Evolutionary conservation across 768 basidiomycete species (phyloP), one percentile per base, ranked within the genome.

Genomic region (Saitozyma sp.): DNA sequence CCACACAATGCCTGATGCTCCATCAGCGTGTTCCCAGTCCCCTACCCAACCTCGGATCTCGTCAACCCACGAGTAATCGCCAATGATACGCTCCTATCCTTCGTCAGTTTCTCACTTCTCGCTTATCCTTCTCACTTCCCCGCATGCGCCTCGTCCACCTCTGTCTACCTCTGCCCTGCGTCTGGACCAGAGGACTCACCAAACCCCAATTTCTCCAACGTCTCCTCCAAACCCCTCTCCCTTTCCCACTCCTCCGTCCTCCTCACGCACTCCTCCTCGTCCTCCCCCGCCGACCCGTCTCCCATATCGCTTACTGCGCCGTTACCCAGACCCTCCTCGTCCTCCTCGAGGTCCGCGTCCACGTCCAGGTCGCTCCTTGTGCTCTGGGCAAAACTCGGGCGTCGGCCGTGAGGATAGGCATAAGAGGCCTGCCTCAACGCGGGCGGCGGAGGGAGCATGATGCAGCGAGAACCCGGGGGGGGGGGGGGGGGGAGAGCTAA

Each of bases 151-250:
- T 13, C 38, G 2, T 52, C 38, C 13, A 38, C 38, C 51, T 57
- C 56, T n/a, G 29, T 45, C 13, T 10, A 14, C n/a, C n/a, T 43
- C 45, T 37, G 5, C 29, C 29, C 29, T 29, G 29, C 29, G 29
- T 29, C 29, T 29, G 29, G 29, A 29, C 29, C 29, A 29, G 29
- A 29, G n/a, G 29, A 58, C 72, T 50, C 56, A 74, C 78, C 78
- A 51, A 79, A 72, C 8, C 78, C 78, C 13, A 79, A 59, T 54
- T 63, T 70, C 57, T 79, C 71, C 57, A 79, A 56, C 0, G 74
- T 77, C 56, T 74, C 67, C 56, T 79, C 78, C 53, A 77, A 58
- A 3, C 76, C 74, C 42, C 71, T 69, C 39, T 65, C 61, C n/a
- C 52, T 17, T 8, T 65, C 66, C n/a, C 53, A 49, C 29, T 56